A percentile compares a stretch with the other conserved stretches of the same genome.
Conservation (phyloP, 345 rosid species). For the Noccaea bulbosa region DNA sequence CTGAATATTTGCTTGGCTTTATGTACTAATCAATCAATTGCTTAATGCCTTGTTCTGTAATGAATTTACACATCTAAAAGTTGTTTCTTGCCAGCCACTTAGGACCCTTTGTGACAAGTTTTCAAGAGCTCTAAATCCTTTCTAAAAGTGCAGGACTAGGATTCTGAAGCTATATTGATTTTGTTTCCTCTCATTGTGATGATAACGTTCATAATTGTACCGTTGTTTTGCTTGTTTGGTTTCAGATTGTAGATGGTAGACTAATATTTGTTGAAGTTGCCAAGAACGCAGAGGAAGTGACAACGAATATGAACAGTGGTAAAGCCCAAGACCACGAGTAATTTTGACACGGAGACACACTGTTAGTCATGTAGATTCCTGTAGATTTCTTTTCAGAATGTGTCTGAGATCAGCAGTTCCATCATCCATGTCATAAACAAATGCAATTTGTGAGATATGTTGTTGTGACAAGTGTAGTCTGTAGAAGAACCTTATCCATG, state of each 20-base stretch:
- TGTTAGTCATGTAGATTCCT: slow-evolving; percentile 10
- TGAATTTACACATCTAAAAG: background rate
- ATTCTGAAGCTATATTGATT: background rate
- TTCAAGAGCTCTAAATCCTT: background rate
- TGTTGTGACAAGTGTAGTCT: background rate
- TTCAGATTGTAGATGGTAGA: slow-evolving; percentile 55
- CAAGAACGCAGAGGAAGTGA: slow-evolving; percentile 30
- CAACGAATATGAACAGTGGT: background rate
- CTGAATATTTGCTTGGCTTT: background rate
- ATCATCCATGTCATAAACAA: background rate
- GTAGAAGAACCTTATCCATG: background rate
- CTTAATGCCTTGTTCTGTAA: background rate
- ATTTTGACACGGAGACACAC: background rate
- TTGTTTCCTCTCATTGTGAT: background rate
- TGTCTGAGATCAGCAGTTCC: background rate
- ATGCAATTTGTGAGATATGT: slow-evolving; percentile 16
- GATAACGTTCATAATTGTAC: background rate
- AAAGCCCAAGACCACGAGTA: background rate
- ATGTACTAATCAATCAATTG: too few species aligned
- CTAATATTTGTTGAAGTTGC: slow-evolving; percentile 66
- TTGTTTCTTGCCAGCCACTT: background rate
- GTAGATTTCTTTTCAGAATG: background rate
- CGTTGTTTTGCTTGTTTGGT: background rate
- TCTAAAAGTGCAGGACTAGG: background rate
- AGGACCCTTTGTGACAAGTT: background rate